Conservation (phyloP, 441 rosid species). For the Capsella rubella region DNA sequence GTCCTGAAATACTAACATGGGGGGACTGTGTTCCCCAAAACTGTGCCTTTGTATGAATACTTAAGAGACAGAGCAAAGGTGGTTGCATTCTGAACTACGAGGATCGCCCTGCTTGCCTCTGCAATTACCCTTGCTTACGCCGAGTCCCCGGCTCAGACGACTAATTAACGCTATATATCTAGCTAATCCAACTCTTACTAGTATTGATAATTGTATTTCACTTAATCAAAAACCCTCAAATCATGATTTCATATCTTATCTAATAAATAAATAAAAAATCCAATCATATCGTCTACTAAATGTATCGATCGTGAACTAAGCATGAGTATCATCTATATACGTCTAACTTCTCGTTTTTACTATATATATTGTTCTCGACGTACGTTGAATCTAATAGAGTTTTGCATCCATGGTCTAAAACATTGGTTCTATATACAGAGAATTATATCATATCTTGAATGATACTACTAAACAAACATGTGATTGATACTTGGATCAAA, state of each 20-base stretch:
- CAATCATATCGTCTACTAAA: no score
- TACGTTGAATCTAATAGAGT: background rate
- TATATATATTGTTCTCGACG: background rate
- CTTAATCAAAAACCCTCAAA: background rate
- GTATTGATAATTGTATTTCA: background rate
- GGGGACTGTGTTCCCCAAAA: no score
- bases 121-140: background rate
- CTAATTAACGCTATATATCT: no score
- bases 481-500: background rate
- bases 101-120: background rate
- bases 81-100: background rate
- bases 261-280: background rate
- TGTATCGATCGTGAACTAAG: no score
- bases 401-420: background rate
- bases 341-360: background rate
- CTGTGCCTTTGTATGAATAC: no score
- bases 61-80: background rate
- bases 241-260: background rate
- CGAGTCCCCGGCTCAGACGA: no score
- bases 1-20: no score
- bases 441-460: background rate
- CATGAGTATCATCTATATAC: no score
- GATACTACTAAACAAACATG: background rate
- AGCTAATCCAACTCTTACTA: background rate
- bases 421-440: background rate